Evolutionary conservation across 2,329 filamentous ascomycete species (phyloP), one percentile per base, ranked within the genome.

Genomic region (Penicillium sp.): DNA sequence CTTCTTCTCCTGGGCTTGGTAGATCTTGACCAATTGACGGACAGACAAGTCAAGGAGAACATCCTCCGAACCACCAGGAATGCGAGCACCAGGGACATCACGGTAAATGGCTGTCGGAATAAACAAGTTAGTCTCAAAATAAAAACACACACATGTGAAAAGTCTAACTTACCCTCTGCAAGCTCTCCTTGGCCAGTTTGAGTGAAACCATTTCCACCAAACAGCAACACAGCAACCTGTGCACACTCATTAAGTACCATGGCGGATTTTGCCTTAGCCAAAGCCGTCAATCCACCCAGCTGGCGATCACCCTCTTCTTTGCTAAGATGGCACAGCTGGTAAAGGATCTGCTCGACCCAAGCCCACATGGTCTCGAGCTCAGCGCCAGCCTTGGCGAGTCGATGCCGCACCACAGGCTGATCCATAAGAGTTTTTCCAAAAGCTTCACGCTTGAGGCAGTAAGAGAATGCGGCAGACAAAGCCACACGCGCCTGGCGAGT

Each of bases 121-220:
- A 39, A 76, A 43, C 2, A 31, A n/a, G 9, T 66, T 73, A 33
- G 58, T 72, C 0, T 27, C 4, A 27, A 26, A 60, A 42, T 9
- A 64, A 37, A 52, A 47, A 29, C 53, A 49, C 19, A 44, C 33
- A 45, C n/a, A 4, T 19, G 4, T 44, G 44, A 39, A 39, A 21
- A 21, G 10, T 14, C 67, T 27, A 58, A 53, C 83, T 80, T 77
- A 84, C 87, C 84, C 72, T 91, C 88, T 31, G 85, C 82, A 60
- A 90, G 76, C 72, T 90, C 88, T 21, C 90, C 90, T 71, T 88
- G 85, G 0, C 90, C 89, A 13, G 81, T 82, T 59, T 81, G 82
- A 0, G 89, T 90, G 64, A 85, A 90, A 0, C 89, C 89, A 68
- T 88, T 90, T 2, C 90, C 89, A 3, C 89, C 89, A 70, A 91